These are phyloP conservation scores for Sporopachydermia quercuum DNA, from an alignment of 805 yeast species.

Conservation along the genomic window DNA sequence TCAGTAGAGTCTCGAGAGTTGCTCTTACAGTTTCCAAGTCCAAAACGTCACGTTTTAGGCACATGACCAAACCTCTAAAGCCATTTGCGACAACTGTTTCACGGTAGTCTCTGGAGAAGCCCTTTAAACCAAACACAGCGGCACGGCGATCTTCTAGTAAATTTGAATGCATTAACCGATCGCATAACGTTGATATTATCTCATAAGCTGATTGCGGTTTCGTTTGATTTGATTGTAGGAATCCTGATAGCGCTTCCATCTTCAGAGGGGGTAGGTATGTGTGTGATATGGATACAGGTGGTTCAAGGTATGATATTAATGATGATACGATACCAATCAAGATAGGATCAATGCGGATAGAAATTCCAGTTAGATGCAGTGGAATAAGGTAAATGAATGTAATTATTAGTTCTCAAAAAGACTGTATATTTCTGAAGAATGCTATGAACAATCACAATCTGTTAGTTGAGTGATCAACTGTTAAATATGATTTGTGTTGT, in stretches of 20 bases:
- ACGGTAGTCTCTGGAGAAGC: slow-evolving; percentile 76
- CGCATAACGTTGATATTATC: slow-evolving; percentile 79
- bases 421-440: no score
- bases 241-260: slow-evolving; percentile 18
- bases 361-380: no score
- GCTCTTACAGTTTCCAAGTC: slow-evolving; percentile 67
- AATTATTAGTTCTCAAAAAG: no score
- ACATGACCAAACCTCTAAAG: slow-evolving; percentile 51
- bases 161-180: slow-evolving; percentile 71
- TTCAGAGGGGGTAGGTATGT: no score
- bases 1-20: slow-evolving; percentile 69
- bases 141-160: slow-evolving; percentile 77
- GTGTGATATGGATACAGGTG: no score
- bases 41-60: slow-evolving; percentile 48
- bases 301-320: no score
- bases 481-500: no score
- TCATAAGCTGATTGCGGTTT: slow-evolving; percentile 54
- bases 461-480: no score
- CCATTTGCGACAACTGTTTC: slow-evolving; percentile 87
- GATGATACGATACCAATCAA: no score
- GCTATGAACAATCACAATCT: no score
- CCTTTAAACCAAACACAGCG: slow-evolving; percentile 78
- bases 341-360: no score
- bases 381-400: no score
- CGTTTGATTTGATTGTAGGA: slow-evolving; percentile 27